Base-by-base conservation (phyloP, 148 eudicot genomes). In the Vaccinium vitisidaea region DNA sequence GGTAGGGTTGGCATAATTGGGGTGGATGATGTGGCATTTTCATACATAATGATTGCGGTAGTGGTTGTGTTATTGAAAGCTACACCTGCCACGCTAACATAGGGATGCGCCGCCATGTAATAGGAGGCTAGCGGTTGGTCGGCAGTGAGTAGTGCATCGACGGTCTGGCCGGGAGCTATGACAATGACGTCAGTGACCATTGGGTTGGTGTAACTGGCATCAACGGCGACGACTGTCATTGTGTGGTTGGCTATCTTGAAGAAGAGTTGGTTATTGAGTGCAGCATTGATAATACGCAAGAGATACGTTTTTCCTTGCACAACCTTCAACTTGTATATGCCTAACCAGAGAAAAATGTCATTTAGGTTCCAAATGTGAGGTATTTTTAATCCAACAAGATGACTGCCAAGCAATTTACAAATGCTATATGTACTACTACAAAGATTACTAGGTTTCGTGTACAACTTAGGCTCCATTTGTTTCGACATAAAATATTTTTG, bases 231-330 rank as follows among this genome's bases (percentile, higher is more conserved):
- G 0, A 95, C 96, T 0, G 87, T 92, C 77, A 95, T 4, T 36
- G 84, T 90, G 90, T 95, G 98, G 16, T 86, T 83, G n/a, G 95
- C 93, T 36, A 95, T 82, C 53, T 91, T 90, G 90, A 94, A 94
- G 84, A 95, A 95, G 46, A 91, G 85, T 32, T 92, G 88, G 76
- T 86, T 86, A 46, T 93, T 89, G 91, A 94, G 93, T 46, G 94
- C 98, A 81, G 94, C 98, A 75, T 95, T 95, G 90, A 92, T 77
- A n/a, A 95, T 88, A 8, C 98, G 96, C 0, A 95, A 86, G 23
- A 95, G 88, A 85, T 95, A 95, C 0, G 94, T 93, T 74, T 91
- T 89, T 50, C 95, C 98, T 48, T 80, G 89, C 18, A 77, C 78
- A 61, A 92, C 92, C 43, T 83, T 81, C 11, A 95, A 48, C 77